Conservation (phyloP, 2,329 filamentous ascomycete genomes). For the Ceratocystis colombiana region DNA sequence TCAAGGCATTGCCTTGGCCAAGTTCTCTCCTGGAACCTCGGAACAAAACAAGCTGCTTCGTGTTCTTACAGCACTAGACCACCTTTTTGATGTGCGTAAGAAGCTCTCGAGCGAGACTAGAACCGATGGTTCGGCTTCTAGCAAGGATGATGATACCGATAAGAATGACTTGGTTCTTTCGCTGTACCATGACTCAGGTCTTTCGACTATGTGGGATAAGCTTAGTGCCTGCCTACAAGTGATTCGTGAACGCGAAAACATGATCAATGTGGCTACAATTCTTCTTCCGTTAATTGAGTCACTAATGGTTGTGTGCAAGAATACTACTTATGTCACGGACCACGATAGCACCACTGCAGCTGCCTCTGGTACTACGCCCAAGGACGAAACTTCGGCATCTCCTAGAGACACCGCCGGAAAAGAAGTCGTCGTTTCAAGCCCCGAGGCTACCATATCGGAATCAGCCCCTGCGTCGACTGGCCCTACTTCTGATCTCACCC, state of each 20-base stretch:
- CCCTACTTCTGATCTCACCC: constrained; percentile 42
- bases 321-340: constrained; percentile 69
- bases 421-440: constrained; percentile 31
- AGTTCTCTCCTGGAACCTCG: constrained; percentile 91
- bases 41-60: constrained; percentile 93
- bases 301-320: constrained; percentile 98
- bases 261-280: constrained; percentile 95
- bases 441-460: constrained; percentile 32
- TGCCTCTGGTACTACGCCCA: neutral
- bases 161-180: constrained; percentile 79
- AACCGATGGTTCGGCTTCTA: constrained; percentile 39
- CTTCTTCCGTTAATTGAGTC: constrained; percentile 89
- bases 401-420: neutral
- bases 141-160: constrained; percentile 63
- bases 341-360: neutral
- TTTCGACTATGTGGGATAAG: constrained; percentile 83
- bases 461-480: constrained; percentile 59
- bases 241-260: constrained; percentile 84
- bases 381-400: neutral
- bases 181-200: constrained; percentile 83
- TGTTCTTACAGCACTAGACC: constrained; percentile 86
- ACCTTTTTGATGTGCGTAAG: constrained; percentile 80
- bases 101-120: constrained; percentile 41
- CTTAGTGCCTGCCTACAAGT: constrained; percentile 78
- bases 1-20: constrained; percentile 83